Conservation (phyloP, 257 asterid genomes). For the Solanum pennellii region DNA sequence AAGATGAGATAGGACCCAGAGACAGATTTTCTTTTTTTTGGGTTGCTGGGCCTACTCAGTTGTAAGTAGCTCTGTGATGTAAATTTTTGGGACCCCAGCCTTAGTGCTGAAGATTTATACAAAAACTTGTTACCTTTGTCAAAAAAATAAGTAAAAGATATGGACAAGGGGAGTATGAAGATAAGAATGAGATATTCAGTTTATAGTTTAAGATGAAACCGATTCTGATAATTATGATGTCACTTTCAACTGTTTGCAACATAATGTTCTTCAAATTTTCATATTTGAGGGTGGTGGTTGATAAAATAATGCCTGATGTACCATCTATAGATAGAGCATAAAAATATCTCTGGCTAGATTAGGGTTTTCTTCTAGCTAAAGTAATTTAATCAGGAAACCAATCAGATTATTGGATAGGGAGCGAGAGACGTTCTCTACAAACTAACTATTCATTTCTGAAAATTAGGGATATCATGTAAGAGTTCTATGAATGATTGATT, state of each 20-base stretch:
- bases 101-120: no score
- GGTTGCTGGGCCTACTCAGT: no score
- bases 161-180: background rate
- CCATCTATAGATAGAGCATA: background rate
- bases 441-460: background rate
- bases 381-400: background rate
- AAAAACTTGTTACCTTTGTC: no score
- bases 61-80: no score
- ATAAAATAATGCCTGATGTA: background rate
- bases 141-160: background rate
- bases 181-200: background rate
- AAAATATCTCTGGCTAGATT: background rate
- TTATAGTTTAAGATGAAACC: background rate
- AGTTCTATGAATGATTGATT: background rate
- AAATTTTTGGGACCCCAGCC: no score
- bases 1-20: no score
- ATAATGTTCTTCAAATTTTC: background rate
- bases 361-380: background rate
- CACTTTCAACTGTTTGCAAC: background rate
- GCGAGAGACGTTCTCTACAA: background rate
- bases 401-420: background rate
- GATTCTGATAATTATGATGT: background rate
- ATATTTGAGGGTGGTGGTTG: background rate
- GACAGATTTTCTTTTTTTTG: no score
- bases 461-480: background rate